A percentile compares a stretch with the other conserved stretches of the same genome.
phyloP scores from a whole-genome alignment of 1,284 basidiomycete species.

The Irpex sp. region DNA sequence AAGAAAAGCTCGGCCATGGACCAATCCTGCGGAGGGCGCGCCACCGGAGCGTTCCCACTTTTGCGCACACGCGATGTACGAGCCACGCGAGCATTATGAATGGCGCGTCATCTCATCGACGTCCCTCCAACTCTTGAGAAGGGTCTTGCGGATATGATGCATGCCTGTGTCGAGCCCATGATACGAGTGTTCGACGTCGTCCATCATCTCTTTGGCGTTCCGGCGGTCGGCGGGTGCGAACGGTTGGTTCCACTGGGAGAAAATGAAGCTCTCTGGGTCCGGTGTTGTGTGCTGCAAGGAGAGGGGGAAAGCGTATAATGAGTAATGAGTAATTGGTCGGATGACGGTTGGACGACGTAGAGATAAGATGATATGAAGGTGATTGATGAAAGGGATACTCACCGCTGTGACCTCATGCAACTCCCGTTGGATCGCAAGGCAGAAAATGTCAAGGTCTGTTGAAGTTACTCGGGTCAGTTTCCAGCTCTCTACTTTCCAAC shows the following conservation, averaged over 20 bases:
- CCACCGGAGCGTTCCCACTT: neutral
- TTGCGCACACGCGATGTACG: neutral
- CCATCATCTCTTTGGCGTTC: constrained; percentile 48
- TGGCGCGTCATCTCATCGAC: constrained; percentile 36
- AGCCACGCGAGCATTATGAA: neutral
- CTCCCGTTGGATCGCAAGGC: constrained; percentile 56
- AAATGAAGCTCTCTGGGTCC: constrained; percentile 48
- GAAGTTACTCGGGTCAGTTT: neutral
- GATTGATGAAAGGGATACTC: constrained; percentile 21
- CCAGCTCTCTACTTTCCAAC: too few species aligned
- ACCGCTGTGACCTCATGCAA: constrained; percentile 68
- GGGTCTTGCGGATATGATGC: constrained; percentile 44
- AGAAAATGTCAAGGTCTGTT: constrained; percentile 62
- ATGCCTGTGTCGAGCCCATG: constrained; percentile 40
- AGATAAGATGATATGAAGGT: neutral
- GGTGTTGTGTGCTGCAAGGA: constrained; percentile 44
- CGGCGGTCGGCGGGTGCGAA: constrained; percentile 63
- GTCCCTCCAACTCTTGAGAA: constrained; percentile 54
- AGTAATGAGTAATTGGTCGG: too few species aligned
- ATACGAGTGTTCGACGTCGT: constrained; percentile 31
- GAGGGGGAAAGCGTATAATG: neutral
- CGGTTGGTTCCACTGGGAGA: constrained; percentile 55
- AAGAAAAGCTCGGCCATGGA: neutral
- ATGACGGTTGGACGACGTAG: too few species aligned
- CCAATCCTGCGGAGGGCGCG: neutral